phyloP scores from a whole-genome alignment of 345 rosid species.

The Gynandropsis gynandra region DNA sequence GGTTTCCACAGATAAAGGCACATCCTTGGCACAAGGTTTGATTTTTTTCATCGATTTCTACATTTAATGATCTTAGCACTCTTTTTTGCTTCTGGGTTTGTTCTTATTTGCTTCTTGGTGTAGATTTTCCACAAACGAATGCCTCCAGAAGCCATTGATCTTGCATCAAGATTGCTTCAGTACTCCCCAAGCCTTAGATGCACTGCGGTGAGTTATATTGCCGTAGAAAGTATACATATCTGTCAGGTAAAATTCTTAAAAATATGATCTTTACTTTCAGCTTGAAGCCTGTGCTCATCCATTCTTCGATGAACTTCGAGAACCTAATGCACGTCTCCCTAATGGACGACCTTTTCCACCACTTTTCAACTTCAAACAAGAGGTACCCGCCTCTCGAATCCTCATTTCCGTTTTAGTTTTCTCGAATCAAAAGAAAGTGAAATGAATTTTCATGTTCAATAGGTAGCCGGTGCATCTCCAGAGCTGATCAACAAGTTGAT shows the following conservation, averaged over 20 bases:
- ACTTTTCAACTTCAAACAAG: constrained; percentile 64
- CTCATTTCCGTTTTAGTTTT: neutral
- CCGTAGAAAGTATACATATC: neutral
- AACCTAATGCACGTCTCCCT: constrained; percentile 51
- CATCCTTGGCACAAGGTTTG: constrained; percentile 92
- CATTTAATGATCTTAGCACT: neutral
- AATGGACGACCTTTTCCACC: constrained; percentile 56
- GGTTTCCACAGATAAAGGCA: constrained; percentile 91
- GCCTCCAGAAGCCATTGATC: constrained; percentile 91
- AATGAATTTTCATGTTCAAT: too few species aligned
- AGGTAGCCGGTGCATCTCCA: constrained; percentile 53
- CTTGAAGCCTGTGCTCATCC: constrained; percentile 67
- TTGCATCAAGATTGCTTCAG: constrained; percentile 71
- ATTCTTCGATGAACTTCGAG: constrained; percentile 61
- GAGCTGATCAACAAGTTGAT: constrained; percentile 76
- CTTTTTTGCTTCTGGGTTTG: neutral
- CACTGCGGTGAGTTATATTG: constrained; percentile 48
- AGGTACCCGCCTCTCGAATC: constrained; percentile 29
- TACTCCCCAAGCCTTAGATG: constrained; percentile 89
- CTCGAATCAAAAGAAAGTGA: too few species aligned
- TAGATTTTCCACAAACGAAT: constrained; percentile 77
- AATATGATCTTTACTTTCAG: constrained; percentile 25
- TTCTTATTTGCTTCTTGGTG: neutral
- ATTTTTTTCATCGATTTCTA: constrained; percentile 1
- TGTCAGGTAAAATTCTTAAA: neutral